A percentile compares a stretch with the other conserved stretches of the same genome.
phyloP scores from a whole-genome alignment of 1,284 basidiomycete genomes.

The Heliocybe sulcata region DNA sequence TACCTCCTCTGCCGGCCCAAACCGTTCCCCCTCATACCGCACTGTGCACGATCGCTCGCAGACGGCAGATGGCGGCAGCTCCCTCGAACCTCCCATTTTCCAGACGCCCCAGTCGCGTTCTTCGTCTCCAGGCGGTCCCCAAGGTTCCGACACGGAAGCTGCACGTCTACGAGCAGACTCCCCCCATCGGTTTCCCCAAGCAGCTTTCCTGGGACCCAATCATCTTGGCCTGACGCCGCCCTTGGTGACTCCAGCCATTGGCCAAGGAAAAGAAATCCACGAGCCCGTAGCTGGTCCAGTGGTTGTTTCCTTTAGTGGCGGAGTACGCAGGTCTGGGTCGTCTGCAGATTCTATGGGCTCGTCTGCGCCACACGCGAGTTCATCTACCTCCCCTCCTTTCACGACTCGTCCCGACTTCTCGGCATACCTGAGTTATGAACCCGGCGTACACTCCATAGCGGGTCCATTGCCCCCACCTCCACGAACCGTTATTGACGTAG shows the following conservation, averaged over 20 bases:
- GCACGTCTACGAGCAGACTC: slow-evolving; percentile 9
- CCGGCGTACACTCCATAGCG: slow-evolving; percentile 61
- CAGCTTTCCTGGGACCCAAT: not conserved
- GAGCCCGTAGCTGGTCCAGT: slow-evolving; percentile 54
- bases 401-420: slow-evolving; percentile 11
- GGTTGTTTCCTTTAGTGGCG: slow-evolving; percentile 32
- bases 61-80: slow-evolving; percentile 1
- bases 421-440: slow-evolving; percentile 54
- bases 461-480: slow-evolving; percentile 67
- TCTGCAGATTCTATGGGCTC: not conserved
- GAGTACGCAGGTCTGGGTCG: not conserved
- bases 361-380: not conserved
- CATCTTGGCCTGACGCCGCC: slow-evolving; percentile 10
- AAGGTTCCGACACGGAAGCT: slow-evolving; percentile 22
- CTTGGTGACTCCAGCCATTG: slow-evolving; percentile 44
- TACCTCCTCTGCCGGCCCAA: slow-evolving; percentile 15
- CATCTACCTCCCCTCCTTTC: not conserved
- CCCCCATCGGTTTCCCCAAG: not conserved
- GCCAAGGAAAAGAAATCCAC: slow-evolving; percentile 47
- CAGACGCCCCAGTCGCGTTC: slow-evolving; percentile 45
- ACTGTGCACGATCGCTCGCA: not conserved
- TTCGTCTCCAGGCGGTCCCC: slow-evolving; percentile 32
- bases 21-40: slow-evolving; percentile 12
- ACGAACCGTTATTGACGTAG: slow-evolving; percentile 41
- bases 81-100: slow-evolving; percentile 35